A percentile compares a stretch with the other conserved stretches of the same genome.
Evolutionary conservation across 306 rosid species (phyloP).

Genomic region (Malus sylvestris): DNA sequence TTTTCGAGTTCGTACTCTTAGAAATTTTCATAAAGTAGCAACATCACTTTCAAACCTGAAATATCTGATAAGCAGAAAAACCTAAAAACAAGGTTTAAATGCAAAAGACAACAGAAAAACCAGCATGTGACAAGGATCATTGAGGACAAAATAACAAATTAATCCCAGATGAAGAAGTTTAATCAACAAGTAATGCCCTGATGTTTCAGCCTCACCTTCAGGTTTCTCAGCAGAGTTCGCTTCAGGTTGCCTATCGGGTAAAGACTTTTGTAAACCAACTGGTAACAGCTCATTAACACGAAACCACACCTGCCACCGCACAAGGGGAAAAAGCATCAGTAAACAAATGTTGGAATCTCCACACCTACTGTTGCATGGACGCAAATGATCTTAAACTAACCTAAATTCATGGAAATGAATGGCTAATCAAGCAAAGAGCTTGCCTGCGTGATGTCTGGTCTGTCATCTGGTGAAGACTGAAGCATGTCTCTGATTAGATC

Average conservation of each 20-base stretch:
- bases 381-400: slow-evolving; percentile 92
- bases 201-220: slow-evolving; percentile 44
- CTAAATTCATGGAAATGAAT: slow-evolving; percentile 99
- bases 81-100: not conserved
- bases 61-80: not conserved
- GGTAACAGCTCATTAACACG: slow-evolving; percentile 89
- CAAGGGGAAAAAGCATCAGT: slow-evolving; percentile 25
- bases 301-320: slow-evolving; percentile 79
- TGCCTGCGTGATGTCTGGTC: slow-evolving; percentile 99
- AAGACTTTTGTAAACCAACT: slow-evolving; percentile 65
- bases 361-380: slow-evolving; percentile 49
- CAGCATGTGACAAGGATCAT: not conserved
- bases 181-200: not conserved
- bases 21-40: not conserved
- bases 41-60: not conserved
- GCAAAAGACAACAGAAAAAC: not conserved
- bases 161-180: not conserved
- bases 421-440: slow-evolving; percentile 99
- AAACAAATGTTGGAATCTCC: slow-evolving; percentile 28
- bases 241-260: slow-evolving; percentile 80
- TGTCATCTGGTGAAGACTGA: slow-evolving; percentile 82
- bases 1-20: not conserved
- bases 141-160: not conserved
- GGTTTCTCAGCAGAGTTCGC: slow-evolving; percentile 36
- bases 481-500: slow-evolving; percentile 92